These are phyloP conservation scores for Podospora appendiculata DNA, from an alignment of 495 filamentous ascomycete genomes.

Conservation along the genomic window DNA sequence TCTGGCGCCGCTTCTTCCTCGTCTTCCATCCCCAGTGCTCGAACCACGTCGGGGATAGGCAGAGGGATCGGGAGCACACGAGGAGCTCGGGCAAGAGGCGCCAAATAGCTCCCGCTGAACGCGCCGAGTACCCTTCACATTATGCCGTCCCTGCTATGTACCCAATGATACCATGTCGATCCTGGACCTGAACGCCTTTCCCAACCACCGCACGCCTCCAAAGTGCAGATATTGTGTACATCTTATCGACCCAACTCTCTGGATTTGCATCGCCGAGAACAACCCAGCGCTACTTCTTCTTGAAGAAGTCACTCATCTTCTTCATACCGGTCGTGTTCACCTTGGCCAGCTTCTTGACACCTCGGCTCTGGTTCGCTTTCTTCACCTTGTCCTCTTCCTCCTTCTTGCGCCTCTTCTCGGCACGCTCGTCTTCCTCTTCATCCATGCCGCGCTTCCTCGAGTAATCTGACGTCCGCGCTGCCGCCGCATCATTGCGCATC, in stretches of 20 bases:
- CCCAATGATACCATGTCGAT: background rate
- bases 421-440: constrained; percentile 70
- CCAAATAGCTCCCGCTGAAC: too few relatives aligned
- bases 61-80: constrained; percentile 19
- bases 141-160: background rate
- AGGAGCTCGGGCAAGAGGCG: background rate
- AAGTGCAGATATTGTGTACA: background rate
- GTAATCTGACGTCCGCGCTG: constrained; percentile 64
- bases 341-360: constrained; percentile 73
- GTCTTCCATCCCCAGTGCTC: constrained; percentile 20
- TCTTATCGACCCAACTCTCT: background rate
- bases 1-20: constrained; percentile 16
- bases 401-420: constrained; percentile 68
- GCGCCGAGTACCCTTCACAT: too few relatives aligned
- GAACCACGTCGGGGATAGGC: constrained; percentile 34
- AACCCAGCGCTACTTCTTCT: constrained; percentile 45
- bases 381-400: constrained; percentile 53
- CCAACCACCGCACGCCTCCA: background rate
- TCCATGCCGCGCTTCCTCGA: constrained; percentile 60
- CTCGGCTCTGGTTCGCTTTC: constrained; percentile 63
- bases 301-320: constrained; percentile 94
- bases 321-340: constrained; percentile 88
- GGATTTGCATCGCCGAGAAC: background rate
- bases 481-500: constrained; percentile 59
- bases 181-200: background rate